phyloP scores from a whole-genome alignment of 768 basidiomycete genomes.

The Hemileccinum impolitum region DNA sequence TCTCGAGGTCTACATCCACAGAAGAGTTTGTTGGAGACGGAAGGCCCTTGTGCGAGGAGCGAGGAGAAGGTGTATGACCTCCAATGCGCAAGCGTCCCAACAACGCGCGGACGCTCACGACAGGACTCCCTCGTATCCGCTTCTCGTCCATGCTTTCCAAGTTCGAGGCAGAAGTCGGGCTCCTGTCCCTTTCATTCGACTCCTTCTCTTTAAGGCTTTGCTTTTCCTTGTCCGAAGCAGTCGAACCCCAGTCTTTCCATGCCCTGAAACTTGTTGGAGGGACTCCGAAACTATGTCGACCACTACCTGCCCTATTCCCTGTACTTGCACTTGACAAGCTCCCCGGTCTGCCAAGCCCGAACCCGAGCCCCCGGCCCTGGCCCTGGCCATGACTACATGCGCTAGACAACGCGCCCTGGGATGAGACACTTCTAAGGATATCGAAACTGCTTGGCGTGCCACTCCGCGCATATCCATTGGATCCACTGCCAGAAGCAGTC shows the following conservation, averaged over 20 bases:
- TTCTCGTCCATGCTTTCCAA: constrained; percentile 24
- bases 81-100: constrained; percentile 24
- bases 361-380: constrained; percentile 14
- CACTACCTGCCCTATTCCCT: constrained; percentile 10
- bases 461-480: constrained; percentile 24
- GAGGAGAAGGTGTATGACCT: constrained; percentile 28
- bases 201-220: constrained; percentile 14
- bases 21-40: constrained; percentile 10
- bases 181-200: constrained; percentile 10
- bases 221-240: constrained; percentile 17
- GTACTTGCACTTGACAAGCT: constrained; percentile 21
- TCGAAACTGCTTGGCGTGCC: constrained; percentile 26
- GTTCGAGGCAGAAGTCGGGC: constrained; percentile 12
- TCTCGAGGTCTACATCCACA: constrained; percentile 16
- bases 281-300: constrained; percentile 16
- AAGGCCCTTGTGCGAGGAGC: constrained; percentile 21
- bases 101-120: constrained; percentile 24
- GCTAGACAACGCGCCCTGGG: constrained; percentile 29
- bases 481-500: constrained; percentile 23
- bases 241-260: constrained; percentile 22
- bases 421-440: constrained; percentile 28
- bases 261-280: constrained; percentile 28
- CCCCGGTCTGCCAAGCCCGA: constrained; percentile 15
- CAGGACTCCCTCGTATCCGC: constrained; percentile 21
- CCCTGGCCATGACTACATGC: constrained; percentile 15